These are phyloP conservation scores for Rubus idaeus DNA, from an alignment of 306 rosid species.

Conservation along the genomic window DNA sequence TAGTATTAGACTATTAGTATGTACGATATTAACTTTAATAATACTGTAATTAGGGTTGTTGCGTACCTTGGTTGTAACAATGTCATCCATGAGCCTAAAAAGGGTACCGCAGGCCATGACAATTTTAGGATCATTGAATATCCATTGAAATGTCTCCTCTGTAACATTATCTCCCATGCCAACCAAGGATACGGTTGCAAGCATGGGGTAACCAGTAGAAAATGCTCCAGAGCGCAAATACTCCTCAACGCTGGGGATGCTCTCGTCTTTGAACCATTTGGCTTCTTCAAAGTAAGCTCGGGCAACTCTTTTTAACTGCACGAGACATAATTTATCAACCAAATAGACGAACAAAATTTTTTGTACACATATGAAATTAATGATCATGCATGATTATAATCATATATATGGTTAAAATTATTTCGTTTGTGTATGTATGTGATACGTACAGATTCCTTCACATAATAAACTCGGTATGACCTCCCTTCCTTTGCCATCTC, in stretches of 20 bases:
- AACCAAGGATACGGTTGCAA: constrained; percentile 4
- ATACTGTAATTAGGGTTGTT: not conserved
- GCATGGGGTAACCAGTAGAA: not conserved
- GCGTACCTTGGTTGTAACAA: constrained; percentile 22
- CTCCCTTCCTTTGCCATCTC: constrained; percentile 20
- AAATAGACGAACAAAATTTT: too few species aligned
- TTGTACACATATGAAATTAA: too few species aligned
- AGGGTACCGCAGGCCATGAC: constrained; percentile 4
- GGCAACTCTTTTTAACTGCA: constrained; percentile 27
- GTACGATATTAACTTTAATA: too few species aligned
- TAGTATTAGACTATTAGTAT: too few species aligned
- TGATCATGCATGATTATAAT: not conserved
- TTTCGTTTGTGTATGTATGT: not conserved
- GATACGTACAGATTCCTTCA: constrained; percentile 21
- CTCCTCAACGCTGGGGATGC: constrained; percentile 38
- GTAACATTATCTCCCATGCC: constrained; percentile 28
- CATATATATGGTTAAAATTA: not conserved
- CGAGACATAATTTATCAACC: too few species aligned
- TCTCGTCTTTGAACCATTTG: constrained; percentile 35
- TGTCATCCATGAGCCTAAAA: constrained; percentile 18
- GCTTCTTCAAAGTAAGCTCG: constrained; percentile 41
- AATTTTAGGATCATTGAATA: constrained; percentile 7
- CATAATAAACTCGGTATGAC: constrained; percentile 9
- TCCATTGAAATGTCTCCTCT: constrained; percentile 19
- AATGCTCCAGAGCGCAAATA: constrained; percentile 17